Evolutionary conservation across 768 basidiomycete genomes (phyloP).

Genomic region (Ephemerocybe angulata): DNA sequence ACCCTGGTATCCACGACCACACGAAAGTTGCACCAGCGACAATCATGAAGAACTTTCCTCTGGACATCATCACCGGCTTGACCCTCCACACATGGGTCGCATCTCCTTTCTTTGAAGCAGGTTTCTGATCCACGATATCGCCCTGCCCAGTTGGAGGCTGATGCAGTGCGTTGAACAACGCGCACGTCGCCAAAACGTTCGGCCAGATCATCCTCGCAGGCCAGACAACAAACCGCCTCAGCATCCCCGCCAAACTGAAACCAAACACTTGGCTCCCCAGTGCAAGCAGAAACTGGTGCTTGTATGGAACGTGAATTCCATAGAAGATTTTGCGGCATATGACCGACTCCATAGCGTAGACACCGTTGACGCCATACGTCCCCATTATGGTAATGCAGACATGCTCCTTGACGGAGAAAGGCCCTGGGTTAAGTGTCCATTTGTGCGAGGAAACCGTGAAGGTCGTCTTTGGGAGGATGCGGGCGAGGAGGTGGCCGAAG

Average conservation of each 20-base stretch:
- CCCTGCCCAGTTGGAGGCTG: slow-evolving; percentile 64
- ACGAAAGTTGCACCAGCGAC: slow-evolving; percentile 54
- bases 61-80: too few species aligned
- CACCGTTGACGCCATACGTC: slow-evolving; percentile 59
- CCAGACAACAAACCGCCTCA: slow-evolving; percentile 82
- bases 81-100: too few species aligned
- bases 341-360: slow-evolving; percentile 69
- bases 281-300: slow-evolving; percentile 61
- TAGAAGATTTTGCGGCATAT: slow-evolving; percentile 69
- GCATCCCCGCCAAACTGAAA: slow-evolving; percentile 67
- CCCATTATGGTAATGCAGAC: slow-evolving; percentile 81
- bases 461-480: slow-evolving; percentile 56
- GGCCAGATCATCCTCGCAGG: slow-evolving; percentile 89
- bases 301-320: slow-evolving; percentile 47
- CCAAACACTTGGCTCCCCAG: slow-evolving; percentile 66
- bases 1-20: slow-evolving; percentile 85
- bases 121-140: slow-evolving; percentile 62
- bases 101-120: too few species aligned
- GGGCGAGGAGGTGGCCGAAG: slow-evolving; percentile 65
- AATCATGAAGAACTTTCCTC: slow-evolving; percentile 75
- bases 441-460: slow-evolving; percentile 71
- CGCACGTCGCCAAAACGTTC: slow-evolving; percentile 75
- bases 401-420: slow-evolving; percentile 91
- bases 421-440: slow-evolving; percentile 77
- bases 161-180: slow-evolving; percentile 86